Base-by-base conservation (phyloP, 2,329 filamentous ascomycete species). In the Xylaria sp. region DNA sequence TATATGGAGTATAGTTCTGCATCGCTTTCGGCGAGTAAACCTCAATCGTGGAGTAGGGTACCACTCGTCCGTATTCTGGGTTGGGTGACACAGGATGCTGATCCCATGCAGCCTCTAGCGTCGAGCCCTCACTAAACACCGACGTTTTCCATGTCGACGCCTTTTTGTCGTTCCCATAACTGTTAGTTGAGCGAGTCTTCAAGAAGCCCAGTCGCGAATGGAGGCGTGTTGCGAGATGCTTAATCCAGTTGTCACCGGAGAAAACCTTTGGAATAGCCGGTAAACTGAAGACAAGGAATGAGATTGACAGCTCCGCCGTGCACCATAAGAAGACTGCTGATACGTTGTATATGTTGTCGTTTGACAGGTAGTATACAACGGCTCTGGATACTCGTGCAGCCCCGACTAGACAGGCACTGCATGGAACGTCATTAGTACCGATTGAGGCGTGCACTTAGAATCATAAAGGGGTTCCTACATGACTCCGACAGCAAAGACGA, bases 401-500 rank as follows among this genome's bases (percentile, higher is more conserved):
- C 20, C 60, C 68, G 1, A 62, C 61, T 48, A 67, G 31, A 39
- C 43, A 64, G 31, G 64, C 65, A 41, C 61, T 65, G 61, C 28
- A 33, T 9, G 28, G 31, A 39, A 28, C 46, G 12, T 20, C 28
- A 54, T 58, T 61, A 70, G 28, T 46, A 59, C 23, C 55, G 36
- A 36, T 23, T 56, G 9, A 10, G 6, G 8, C 25, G 10, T 33
- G 1, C 2, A 25, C 64, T 2, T 15, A 5, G 23, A 25, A 10
- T 25, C 0, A 25, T 43, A 28, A 25, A 20, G 51, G 58, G 54
- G 36, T 2, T 20, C 72, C 28, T 70, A 77, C 79, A 83, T 78
- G 18, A 81, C 76, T 59, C 83, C 83, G 8, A 84, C 70, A 20
- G 79, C 80, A 60, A 84, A 82, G 33, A 83, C 80, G 4, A 79